Percentiles rank a stretch among this genome's conserved stretches.
These are phyloP conservation scores for Dichotomocladium elegans DNA, from an alignment of 371 early-diverging fungal genomes.

Conservation along the genomic window DNA sequence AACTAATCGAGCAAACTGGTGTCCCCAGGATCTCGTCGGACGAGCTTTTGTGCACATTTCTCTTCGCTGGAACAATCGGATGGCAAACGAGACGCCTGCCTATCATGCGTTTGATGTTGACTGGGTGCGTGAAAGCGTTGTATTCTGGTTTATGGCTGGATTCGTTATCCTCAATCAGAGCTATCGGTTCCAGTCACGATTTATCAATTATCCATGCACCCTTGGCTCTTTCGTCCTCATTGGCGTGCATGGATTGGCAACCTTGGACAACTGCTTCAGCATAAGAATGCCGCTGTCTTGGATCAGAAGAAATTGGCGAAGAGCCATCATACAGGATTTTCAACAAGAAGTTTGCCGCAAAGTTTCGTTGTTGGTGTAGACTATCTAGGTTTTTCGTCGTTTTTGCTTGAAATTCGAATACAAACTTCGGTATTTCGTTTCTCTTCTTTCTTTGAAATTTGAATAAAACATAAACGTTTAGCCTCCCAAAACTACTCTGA, in stretches of 20 bases:
- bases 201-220: conserved; percentile 1
- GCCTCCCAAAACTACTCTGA: too few relatives aligned
- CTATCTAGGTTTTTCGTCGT: too few relatives aligned
- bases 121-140: not conserved
- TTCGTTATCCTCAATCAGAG: conserved; percentile 3
- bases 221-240: not conserved
- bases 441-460: too few relatives aligned
- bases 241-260: conserved; percentile 5
- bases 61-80: not conserved
- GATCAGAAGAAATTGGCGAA: not conserved
- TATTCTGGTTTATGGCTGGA: not conserved
- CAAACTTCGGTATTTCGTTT: too few relatives aligned
- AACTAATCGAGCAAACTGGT: not conserved
- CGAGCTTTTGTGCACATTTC: not conserved
- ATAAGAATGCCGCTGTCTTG: not conserved
- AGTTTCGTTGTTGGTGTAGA: too few relatives aligned
- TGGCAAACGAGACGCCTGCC: conserved; percentile 1
- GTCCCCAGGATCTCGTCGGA: not conserved
- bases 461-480: too few relatives aligned
- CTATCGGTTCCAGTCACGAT: conserved; percentile 1
- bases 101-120: conserved; percentile 2
- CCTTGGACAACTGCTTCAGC: not conserved
- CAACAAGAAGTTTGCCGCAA: too few relatives aligned
- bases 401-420: too few relatives aligned
- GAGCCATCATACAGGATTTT: conserved; percentile 5